These are phyloP conservation scores for Schizothecium vesticola DNA, from an alignment of 495 filamentous ascomycete species.

Conservation along the genomic window DNA sequence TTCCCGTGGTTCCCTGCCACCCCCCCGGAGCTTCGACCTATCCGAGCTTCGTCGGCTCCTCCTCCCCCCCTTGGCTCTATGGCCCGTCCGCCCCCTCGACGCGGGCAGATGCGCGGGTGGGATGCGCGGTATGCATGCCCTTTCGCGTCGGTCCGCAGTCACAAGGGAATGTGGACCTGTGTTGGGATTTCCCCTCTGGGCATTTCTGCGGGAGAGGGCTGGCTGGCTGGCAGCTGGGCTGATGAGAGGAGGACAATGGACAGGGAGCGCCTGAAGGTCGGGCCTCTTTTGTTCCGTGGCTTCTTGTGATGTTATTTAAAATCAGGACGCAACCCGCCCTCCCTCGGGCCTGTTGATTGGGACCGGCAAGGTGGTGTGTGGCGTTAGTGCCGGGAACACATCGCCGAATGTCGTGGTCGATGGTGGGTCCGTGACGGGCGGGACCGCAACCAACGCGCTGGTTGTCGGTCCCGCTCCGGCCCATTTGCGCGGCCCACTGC, in stretches of 20 bases:
- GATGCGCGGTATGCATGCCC: constrained; percentile 9
- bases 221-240: not conserved
- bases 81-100: not conserved
- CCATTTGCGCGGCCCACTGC: not conserved
- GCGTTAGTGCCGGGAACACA: not conserved
- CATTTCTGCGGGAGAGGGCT: not conserved
- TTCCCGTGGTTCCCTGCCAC: too few species aligned
- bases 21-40: not conserved
- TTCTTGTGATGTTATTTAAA: not conserved
- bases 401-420: not conserved
- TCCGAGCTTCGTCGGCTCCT: not conserved
- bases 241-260: too few species aligned
- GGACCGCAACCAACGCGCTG: not conserved
- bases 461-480: not conserved
- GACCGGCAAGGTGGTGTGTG: not conserved
- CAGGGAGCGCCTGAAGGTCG: not conserved
- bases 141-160: constrained; percentile 34
- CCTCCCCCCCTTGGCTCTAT: not conserved
- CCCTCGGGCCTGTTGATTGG: not conserved
- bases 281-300: not conserved
- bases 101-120: constrained; percentile 1
- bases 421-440: not conserved
- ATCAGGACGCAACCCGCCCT: not conserved
- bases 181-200: not conserved
- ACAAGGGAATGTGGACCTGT: constrained; percentile 26